Conservation (phyloP, 1,139 yeast species). For the Zygosaccharomyces pseudobailii region DNA sequence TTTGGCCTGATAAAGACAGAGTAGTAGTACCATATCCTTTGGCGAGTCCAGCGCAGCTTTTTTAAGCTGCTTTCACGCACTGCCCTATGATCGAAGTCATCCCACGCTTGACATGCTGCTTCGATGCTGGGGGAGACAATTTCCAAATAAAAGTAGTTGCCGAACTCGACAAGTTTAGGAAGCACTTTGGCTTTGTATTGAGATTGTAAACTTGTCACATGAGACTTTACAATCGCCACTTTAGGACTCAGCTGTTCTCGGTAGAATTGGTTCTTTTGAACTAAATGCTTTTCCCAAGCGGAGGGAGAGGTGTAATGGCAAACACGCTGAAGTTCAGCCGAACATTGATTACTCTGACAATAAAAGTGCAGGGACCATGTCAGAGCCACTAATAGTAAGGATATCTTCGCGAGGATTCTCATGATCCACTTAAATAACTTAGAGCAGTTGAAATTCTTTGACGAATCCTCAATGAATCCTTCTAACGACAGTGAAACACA, state of each 20-base stretch:
- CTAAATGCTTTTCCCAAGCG: constrained; percentile 14
- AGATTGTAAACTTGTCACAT: not conserved
- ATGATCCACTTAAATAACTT: constrained; percentile 1
- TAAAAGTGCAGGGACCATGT: constrained; percentile 18
- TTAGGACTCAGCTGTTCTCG: constrained; percentile 10
- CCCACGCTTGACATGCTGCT: constrained; percentile 3
- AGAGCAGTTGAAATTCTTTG: not conserved
- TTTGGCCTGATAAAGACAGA: constrained; percentile 12
- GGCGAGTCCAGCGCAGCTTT: constrained; percentile 2
- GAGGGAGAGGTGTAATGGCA: constrained; percentile 22
- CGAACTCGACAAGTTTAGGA: constrained; percentile 1
- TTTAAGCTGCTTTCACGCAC: constrained; percentile 7
- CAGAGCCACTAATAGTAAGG: constrained; percentile 11
- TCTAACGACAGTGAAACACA: not conserved
- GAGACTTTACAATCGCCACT: not conserved
- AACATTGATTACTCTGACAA: constrained; percentile 17
- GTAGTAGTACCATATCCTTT: constrained; percentile 12
- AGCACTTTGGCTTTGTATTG: not conserved
- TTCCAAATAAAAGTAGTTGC: not conserved
- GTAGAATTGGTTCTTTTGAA: constrained; percentile 11
- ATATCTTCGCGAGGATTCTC: constrained; percentile 14
- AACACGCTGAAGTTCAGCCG: constrained; percentile 12
- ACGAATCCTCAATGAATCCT: not conserved
- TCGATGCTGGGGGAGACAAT: constrained; percentile 1
- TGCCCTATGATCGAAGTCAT: constrained; percentile 3